Evolutionary conservation across 345 rosid species (phyloP).

Genomic region (Salix dunnii): DNA sequence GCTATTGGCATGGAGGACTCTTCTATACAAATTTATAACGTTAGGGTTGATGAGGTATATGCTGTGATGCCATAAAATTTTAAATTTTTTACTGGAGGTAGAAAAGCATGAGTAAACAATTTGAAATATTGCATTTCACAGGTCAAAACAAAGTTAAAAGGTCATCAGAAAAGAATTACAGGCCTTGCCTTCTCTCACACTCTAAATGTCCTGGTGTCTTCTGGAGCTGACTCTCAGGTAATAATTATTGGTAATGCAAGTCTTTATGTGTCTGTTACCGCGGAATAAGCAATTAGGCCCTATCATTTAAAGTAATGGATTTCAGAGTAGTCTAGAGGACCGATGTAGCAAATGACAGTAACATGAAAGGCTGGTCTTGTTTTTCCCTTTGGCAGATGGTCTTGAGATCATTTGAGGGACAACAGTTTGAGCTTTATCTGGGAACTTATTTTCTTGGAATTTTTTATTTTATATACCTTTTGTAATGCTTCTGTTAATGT

Average conservation of each 20-base stretch:
- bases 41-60: conserved; percentile 61
- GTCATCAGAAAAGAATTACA: conserved; percentile 80
- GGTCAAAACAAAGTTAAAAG: conserved; percentile 69
- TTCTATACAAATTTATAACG: conserved; percentile 62
- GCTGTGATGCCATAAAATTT: conserved; percentile 9
- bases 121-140: conserved; percentile 18
- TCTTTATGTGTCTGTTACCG: not conserved
- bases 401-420: not conserved
- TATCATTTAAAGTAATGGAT: not conserved
- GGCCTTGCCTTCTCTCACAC: conserved; percentile 82
- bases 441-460: not conserved
- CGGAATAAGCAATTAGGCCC: not conserved
- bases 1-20: conserved; percentile 92
- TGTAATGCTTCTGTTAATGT: not conserved
- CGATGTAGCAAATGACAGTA: too few species aligned
- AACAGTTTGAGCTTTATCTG: not conserved
- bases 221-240: conserved; percentile 89
- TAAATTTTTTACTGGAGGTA: conserved; percentile 3
- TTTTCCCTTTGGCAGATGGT: not conserved
- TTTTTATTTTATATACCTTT: not conserved
- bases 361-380: not conserved
- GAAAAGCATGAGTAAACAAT: not conserved
- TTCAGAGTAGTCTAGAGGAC: not conserved
- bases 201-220: conserved; percentile 71
- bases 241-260: conserved; percentile 10